Conservation (phyloP, 257 asterid species). For the Lavandula angustifolia region DNA sequence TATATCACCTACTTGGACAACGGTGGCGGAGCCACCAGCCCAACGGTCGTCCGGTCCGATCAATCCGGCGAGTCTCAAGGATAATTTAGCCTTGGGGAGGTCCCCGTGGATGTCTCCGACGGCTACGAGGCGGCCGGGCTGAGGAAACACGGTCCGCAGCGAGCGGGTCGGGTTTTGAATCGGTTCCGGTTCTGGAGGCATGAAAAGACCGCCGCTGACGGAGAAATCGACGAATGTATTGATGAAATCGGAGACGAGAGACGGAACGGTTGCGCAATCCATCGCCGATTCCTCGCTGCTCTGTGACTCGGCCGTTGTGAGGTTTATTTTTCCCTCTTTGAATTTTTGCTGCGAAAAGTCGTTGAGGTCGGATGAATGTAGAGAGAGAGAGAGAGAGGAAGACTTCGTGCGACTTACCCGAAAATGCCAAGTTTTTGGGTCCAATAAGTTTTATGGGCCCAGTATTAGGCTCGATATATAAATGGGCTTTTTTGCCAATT, state of each 20-base stretch:
- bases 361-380: not conserved
- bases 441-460: no score
- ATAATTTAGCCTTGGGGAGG: slow-evolving; percentile 70
- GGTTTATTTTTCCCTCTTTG: not conserved
- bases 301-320: slow-evolving; percentile 32
- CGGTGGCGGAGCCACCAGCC: slow-evolving; percentile 82
- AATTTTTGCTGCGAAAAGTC: not conserved
- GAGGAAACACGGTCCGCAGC: slow-evolving; percentile 55
- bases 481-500: no score
- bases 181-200: slow-evolving; percentile 46
- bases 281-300: slow-evolving; percentile 29
- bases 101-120: slow-evolving; percentile 97
- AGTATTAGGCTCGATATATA: no score
- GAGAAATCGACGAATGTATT: slow-evolving; percentile 88
- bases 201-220: slow-evolving; percentile 85
- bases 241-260: slow-evolving; percentile 64
- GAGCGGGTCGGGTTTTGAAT: slow-evolving; percentile 14
- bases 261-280: slow-evolving; percentile 60
- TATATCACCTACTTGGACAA: slow-evolving; percentile 88
- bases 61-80: slow-evolving; percentile 68
- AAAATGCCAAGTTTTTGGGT: no score
- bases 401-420: not conserved
- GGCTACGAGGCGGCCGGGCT: slow-evolving; percentile 77
- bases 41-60: slow-evolving; percentile 64
- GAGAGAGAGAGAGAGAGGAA: not conserved